Base-by-base conservation (phyloP, 371 early-diverging fungal genomes). In the Chytridium lagenaria region DNA sequence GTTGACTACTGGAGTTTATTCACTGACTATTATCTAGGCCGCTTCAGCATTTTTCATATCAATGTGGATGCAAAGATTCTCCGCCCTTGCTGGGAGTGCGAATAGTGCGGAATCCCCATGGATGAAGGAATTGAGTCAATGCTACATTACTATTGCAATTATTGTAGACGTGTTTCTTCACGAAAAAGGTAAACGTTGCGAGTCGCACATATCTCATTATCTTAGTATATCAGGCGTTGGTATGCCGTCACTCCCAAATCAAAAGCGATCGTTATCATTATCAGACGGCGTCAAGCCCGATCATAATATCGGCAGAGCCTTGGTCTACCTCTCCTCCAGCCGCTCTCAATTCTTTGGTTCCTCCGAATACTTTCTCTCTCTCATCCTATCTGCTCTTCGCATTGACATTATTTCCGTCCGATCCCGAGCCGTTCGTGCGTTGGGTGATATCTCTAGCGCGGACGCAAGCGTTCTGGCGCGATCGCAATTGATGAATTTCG, bases 361-460 rank as follows among this genome's bases (percentile, higher is more conserved):
- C n/a, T 94, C 19, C 37, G 75, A 75, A 39, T 36, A 31, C 31
- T 59, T 71, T 23, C 68, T 95, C 40, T 79, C 86, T 0, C 85
- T 90, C 51, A 86, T 95, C 36, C 76, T 91, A 26, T 57, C 77
- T 30, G 85, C 87, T 2, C 83, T 95, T 0, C 90, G 90, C 33
- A 87, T 89, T 0, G 86, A 89, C 30, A 85, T 86, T 23, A 91
- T 93, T 1, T 76, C 90, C 0, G 84, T 92, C 26, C 83, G 97
- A 28, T 85, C 91, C 1, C 92, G 90, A 66, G 90, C 95, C 0
- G 73, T 96, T 39, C 90, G 86, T 38, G 90, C 94, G 0, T 81
- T 96, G 10, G 90, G 91, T 1, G 87, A 87, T 40, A 87, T 95
- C 16, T 88, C 91, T 0, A 68, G 80, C 10, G 86, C 88, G 38